A percentile compares a stretch with the other conserved stretches of the same genome.
Conservation (phyloP, 345 rosid genomes). For the Dovyalis caffra region DNA sequence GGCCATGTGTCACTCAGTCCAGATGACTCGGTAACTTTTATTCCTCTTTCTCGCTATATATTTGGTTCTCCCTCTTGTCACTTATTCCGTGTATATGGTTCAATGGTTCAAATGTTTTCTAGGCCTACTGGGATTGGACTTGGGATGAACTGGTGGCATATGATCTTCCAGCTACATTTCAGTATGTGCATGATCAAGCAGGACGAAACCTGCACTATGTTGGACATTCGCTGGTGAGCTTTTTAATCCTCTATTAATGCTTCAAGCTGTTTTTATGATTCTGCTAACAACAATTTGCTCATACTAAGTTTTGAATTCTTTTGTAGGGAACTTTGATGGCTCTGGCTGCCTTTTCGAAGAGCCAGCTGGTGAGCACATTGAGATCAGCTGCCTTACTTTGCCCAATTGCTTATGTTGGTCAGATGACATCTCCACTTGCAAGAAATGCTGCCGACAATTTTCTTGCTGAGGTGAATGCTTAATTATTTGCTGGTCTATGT, state of each 20-base stretch:
- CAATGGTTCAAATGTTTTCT: neutral
- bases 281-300: neutral
- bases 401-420: constrained; percentile 48
- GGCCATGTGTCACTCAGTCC: constrained; percentile 36
- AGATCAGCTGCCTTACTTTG: constrained; percentile 54
- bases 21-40: neutral
- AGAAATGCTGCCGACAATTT: constrained; percentile 33
- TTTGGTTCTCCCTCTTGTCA: neutral
- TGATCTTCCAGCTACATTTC: constrained; percentile 53
- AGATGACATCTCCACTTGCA: constrained; percentile 39
- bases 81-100: neutral
- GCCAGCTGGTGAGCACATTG: constrained; percentile 34
- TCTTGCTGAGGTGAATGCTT: constrained; percentile 40
- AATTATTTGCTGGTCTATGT: neutral
- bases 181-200: constrained; percentile 38
- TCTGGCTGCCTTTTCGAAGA: constrained; percentile 48
- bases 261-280: neutral
- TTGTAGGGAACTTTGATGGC: constrained; percentile 52
- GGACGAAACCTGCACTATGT: constrained; percentile 48
- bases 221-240: constrained; percentile 49
- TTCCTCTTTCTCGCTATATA: neutral
- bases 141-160: constrained; percentile 50
- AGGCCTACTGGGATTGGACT: constrained; percentile 62
- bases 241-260: neutral
- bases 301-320: neutral